Evolutionary conservation across 108 stramenopile genomes (phyloP), one percentile per base, ranked within the genome.

Genomic region (Nannochloropsis salina): DNA sequence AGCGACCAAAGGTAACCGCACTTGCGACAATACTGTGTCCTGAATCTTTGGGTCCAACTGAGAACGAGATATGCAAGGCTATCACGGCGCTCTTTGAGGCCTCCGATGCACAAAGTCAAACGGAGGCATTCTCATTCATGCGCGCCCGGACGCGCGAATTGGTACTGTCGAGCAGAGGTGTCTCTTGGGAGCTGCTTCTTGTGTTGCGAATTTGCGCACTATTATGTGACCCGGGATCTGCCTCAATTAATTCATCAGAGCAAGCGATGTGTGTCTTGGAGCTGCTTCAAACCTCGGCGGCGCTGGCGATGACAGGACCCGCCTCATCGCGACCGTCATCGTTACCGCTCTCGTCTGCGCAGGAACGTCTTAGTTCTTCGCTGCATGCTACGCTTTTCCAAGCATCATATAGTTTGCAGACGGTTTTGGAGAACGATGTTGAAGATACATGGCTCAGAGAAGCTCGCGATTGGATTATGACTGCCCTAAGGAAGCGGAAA

Each of bases 211-310:
- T 74, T n/a, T 74, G 61, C 61, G 15, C n/a, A n/a, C 20, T 74
- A n/a, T n/a, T 74, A n/a, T n/a, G 61, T n/a, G 61, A 74, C 61
- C 61, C 61, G 61, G 61, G 20, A n/a, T 74, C 61, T n/a, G 61
- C 61, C 1, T 1, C 61, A 8, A 74, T 74, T 74, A n/a, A 15
- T 3, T 74, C 61, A 15, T n/a, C 61, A 4, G 61, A 8, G 61
- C 61, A 74, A n/a, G 61, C n/a, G 15, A 74, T 74, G 15, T 74
- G 2, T 15, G 61, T 74, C 20, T n/a, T 74, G 61, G 61, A 74
- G 6, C 20, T 74, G 61, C n/a, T 74, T 15, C 20, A 74, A 4
- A 74, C 61, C 20, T 4, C n/a, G 61, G 61, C 61, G 0, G 61
- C 61, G n/a, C n/a, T 74, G 61, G 47, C 15, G 47, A 51, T 51